Evolutionary conservation across 169 alveolate genomes (phyloP), one percentile per base, ranked within the genome.

Genomic region (Eimeria necatrix): DNA sequence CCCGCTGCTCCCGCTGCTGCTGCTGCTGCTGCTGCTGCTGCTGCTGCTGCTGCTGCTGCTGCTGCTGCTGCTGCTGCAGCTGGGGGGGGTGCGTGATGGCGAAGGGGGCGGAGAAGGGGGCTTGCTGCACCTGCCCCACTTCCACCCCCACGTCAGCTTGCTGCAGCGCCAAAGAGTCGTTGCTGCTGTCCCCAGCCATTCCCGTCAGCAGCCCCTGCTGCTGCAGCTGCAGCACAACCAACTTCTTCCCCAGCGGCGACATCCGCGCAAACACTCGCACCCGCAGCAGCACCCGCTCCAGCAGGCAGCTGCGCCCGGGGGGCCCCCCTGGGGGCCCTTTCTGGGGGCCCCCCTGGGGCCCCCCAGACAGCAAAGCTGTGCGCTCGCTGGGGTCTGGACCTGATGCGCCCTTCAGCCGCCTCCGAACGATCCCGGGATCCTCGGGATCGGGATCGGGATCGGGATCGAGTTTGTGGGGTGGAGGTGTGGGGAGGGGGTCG

Each of bases 111-210:
- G 84, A 4, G 16, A 46, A 73, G 24, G 61, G 73, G 20, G 26
- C 26, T 22, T 16, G 76, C 16, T 20, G 85, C 26, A 96, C 97
- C 52, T 95, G 97, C 3, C 99, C 98, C 60, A 98, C 92, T n/a
- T 99, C 98, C 53, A 98, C 96, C 16, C 99, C 99, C 1, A 98
- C 98, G 93, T 98, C 99, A 8, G 99, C 98, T 26, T 98, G 98
- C 68, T 98, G 97, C 60, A 98, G 95, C 26, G 99, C 99, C 20
- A 98, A 97, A 92, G 99, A 98, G 97, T 98, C 99, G 93, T 98
- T 98, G 52, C 99, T 98, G 9, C 99, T 99, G 95, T 98, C 99
- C 2, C 99, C 99, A 48, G 98, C 98, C 99, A 98, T 98, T 20
- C 98, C 98, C 26, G 80, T 94, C 22, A 56, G 26, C 4, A 73